These are phyloP conservation scores for Aureococcus anophagefferens DNA, from an alignment of 108 stramenopile genomes.

Conservation along the genomic window DNA sequence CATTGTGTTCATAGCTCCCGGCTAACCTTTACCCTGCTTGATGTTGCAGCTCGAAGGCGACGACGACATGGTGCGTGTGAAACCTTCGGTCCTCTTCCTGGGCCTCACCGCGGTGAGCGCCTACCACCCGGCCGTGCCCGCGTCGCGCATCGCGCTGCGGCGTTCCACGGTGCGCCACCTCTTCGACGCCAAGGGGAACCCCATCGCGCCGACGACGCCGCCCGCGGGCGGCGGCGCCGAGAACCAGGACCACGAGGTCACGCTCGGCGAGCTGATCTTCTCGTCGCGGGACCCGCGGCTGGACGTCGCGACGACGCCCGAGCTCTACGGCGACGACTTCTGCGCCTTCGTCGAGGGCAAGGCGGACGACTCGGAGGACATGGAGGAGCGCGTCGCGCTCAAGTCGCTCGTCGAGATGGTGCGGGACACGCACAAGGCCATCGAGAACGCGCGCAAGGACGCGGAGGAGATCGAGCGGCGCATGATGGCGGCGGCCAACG, in stretches of 20 bases:
- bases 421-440: background rate
- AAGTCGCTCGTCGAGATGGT: background rate
- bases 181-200: too few relatives aligned
- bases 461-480: background rate
- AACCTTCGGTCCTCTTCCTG: too few relatives aligned
- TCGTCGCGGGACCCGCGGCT: background rate
- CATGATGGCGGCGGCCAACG: background rate
- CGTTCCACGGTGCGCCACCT: too few relatives aligned
- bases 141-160: too few relatives aligned
- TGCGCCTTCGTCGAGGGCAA: background rate
- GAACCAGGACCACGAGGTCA: background rate
- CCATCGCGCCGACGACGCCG: too few relatives aligned
- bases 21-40: too few relatives aligned
- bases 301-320: background rate
- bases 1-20: too few relatives aligned
- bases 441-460: background rate
- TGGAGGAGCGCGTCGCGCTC: background rate
- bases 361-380: background rate
- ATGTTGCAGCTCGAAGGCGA: too few relatives aligned
- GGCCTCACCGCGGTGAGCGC: too few relatives aligned
- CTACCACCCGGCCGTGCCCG: too few relatives aligned
- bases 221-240: too few relatives aligned
- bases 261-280: background rate
- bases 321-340: background rate
- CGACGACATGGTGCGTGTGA: too few relatives aligned